phyloP scores from a whole-genome alignment of 176 grass and related monocot species.

The Triticum urartu region DNA sequence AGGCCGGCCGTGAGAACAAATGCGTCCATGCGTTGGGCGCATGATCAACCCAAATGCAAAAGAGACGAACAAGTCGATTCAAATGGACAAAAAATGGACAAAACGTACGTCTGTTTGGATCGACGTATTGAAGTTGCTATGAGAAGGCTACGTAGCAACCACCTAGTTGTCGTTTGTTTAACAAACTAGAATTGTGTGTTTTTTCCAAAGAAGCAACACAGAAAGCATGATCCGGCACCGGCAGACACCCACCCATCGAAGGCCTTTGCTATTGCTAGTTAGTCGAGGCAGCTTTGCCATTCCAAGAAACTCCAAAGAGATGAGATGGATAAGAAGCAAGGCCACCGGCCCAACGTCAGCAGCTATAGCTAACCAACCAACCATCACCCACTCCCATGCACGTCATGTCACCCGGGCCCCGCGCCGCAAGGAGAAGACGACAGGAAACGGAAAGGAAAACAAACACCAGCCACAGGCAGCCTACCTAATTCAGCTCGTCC shows the following conservation, averaged over 20 bases:
- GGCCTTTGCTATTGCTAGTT: background rate
- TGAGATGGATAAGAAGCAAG: conserved; percentile 23
- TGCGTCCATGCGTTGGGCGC: no score
- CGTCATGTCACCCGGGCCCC: conserved; percentile 1
- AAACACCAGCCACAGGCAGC: background rate
- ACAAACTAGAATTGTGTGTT: background rate
- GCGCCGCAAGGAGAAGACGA: background rate
- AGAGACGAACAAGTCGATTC: no score
- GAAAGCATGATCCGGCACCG: background rate
- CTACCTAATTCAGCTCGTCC: background rate
- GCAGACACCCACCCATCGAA: background rate
- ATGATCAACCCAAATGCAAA: no score
- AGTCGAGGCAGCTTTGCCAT: background rate
- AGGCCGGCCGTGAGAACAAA: no score
- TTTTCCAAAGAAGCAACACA: background rate
- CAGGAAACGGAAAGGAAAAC: background rate
- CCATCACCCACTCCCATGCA: background rate
- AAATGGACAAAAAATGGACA: no score
- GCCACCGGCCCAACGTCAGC: background rate
- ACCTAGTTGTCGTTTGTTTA: no score
- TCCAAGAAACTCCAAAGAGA: background rate
- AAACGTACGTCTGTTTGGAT: no score
- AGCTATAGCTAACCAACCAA: background rate
- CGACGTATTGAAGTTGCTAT: no score
- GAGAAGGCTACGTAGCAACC: no score